Evolutionary conservation across 2,329 filamentous ascomycete genomes (phyloP).

Genomic region (Zymoseptoria ardabiliae): DNA sequence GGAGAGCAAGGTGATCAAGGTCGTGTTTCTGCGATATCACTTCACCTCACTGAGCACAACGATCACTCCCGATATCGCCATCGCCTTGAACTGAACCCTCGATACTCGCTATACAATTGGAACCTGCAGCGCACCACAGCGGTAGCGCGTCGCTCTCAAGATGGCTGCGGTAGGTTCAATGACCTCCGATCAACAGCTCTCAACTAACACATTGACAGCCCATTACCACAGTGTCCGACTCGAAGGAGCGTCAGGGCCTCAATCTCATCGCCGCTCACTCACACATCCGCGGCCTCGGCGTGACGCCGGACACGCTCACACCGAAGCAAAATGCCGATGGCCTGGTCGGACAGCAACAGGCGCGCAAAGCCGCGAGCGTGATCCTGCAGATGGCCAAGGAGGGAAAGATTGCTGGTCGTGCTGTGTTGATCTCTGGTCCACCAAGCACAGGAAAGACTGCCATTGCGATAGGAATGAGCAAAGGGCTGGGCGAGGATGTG

Average conservation of each 20-base stretch:
- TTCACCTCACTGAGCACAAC: not conserved
- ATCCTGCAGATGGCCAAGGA: slow-evolving; percentile 99
- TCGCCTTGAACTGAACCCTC: not conserved
- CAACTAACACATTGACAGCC: slow-evolving; percentile 33
- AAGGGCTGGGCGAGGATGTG: slow-evolving; percentile 82
- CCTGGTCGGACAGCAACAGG: slow-evolving; percentile 92
- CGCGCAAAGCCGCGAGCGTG: slow-evolving; percentile 89
- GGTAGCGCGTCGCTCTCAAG: not conserved
- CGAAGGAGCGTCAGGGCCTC: slow-evolving; percentile 89
- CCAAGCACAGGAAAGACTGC: slow-evolving; percentile 97
- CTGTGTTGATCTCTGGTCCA: slow-evolving; percentile 88
- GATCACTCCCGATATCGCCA: not conserved
- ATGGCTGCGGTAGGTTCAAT: not conserved
- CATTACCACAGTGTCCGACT: slow-evolving; percentile 83
- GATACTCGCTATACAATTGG: not conserved
- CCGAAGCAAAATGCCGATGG: slow-evolving; percentile 81
- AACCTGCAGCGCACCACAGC: not conserved
- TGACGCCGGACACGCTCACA: slow-evolving; percentile 85
- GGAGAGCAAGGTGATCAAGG: not conserved
- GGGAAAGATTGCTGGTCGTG: slow-evolving; percentile 93
- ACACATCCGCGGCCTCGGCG: slow-evolving; percentile 90
- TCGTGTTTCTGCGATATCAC: not conserved
- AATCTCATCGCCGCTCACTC: slow-evolving; percentile 98
- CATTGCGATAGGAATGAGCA: slow-evolving; percentile 97
- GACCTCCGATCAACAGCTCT: not conserved